phyloP scores from a whole-genome alignment of 331 rosid species.

The Ulmus americana region DNA sequence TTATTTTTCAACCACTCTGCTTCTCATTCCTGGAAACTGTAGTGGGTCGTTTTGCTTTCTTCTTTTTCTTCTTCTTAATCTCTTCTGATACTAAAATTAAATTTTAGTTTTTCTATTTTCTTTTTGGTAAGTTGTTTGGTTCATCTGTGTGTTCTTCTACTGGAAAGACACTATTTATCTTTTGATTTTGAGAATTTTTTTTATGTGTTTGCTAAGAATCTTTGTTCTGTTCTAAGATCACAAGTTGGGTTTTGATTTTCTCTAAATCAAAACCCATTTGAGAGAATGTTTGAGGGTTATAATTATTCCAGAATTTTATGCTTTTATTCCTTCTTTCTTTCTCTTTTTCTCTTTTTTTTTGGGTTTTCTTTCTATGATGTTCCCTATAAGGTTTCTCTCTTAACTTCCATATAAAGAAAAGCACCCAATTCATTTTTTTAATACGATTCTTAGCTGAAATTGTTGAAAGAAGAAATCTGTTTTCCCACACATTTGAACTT shows the following conservation, averaged over 20 bases:
- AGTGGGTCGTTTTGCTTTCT: no score
- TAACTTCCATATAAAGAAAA: slow-evolving; percentile 60
- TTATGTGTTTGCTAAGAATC: no score
- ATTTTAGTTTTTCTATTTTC: no score
- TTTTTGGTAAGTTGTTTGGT: no score
- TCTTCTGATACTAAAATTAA: no score
- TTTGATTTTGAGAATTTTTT: no score
- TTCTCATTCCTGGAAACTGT: not conserved
- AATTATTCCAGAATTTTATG: slow-evolving; percentile 22
- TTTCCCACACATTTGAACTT: no score
- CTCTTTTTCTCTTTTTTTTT: slow-evolving; percentile 14
- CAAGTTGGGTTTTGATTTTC: no score
- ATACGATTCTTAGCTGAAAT: not conserved
- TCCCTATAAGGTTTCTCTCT: slow-evolving; percentile 12
- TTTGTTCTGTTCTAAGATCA: not conserved
- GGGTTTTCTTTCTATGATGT: slow-evolving; percentile 12
- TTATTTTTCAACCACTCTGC: not conserved
- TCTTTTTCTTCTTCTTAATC: no score
- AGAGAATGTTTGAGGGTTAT: not conserved
- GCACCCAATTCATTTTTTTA: slow-evolving; percentile 30
- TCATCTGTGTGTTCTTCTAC: no score
- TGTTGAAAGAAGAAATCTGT: not conserved
- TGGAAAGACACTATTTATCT: no score
- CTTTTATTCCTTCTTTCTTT: slow-evolving; percentile 7
- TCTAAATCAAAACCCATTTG: no score